Base-by-base conservation (phyloP, 306 rosid genomes). In the Fragaria vesca region DNA sequence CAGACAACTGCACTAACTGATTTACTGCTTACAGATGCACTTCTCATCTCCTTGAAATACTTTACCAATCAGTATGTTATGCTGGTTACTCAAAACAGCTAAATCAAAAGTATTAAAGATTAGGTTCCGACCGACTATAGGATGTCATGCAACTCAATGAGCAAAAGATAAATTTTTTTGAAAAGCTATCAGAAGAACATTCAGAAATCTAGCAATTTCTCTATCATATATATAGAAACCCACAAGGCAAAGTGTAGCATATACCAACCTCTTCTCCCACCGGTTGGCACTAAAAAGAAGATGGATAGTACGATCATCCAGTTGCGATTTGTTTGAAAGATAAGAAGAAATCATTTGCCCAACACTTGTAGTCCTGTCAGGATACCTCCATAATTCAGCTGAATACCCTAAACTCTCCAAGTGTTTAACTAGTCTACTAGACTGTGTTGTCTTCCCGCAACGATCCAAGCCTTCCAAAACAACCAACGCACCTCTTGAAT, bases 271-370 rank as follows among this genome's bases (percentile, higher is more conserved):
- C 80, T 89, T 95, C 83, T 95, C 98, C 98, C 98, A 95, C 48
- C 98, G 93, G 76, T 95, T 95, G 51, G 98, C 97, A 69, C 97
- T 95, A 71, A 95, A 95, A 78, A 95, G 98, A 55, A 92, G 97
- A 84, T 95, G 97, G 73, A 95, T 82, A 2, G 97, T 80, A 69
- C 28, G 97, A 81, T 95, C 99, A 79, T 95, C 97, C 75, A 89
- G 85, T 77, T 95, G 93, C 0, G 99, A 95, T 58, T 92, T 54
- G 55, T 93, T 92, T 17, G 87, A 81, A 77, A 95, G 98, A 84
- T 92, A 95, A 16, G 97, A 81, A 75, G 97, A 93, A 85, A 95
- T 91, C 97, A 91, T 92, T 86, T 93, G 85, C 76, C 97, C 98
- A 40, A 88, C 97, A 65, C 76, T 79, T 0, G 98, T 95, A 18